Evolutionary conservation across 352 stramenopile genomes (phyloP).

Genomic region (Blastocystis sp.): DNA sequence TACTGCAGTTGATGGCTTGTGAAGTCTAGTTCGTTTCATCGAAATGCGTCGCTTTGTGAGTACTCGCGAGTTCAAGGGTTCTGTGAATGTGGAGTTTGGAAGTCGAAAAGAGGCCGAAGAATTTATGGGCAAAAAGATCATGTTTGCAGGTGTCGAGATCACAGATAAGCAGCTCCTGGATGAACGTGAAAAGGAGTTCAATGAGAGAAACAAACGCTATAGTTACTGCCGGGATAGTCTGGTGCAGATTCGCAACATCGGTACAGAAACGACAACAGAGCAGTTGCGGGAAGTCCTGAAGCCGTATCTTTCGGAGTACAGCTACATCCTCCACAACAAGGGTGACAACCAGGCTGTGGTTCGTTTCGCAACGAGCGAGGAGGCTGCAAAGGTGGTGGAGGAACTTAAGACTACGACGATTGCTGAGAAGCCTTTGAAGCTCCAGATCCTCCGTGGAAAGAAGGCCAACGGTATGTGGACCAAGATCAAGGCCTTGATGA

Average conservation of each 20-base stretch:
- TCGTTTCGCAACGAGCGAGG: slow-evolving; percentile 10
- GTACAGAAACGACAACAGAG: slow-evolving; percentile 10
- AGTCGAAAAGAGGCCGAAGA: slow-evolving; percentile 17
- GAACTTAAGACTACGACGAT: slow-evolving; percentile 37
- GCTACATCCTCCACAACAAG: background rate
- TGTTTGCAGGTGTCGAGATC: slow-evolving; percentile 58
- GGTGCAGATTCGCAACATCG: slow-evolving; percentile 27
- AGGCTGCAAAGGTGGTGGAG: slow-evolving; percentile 16
- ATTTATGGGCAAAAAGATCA: slow-evolving; percentile 54
- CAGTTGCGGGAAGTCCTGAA: slow-evolving; percentile 6
- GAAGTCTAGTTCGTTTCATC: slow-evolving; percentile 43
- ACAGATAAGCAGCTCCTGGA: slow-evolving; percentile 33
- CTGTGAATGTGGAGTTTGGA: slow-evolving; percentile 54
- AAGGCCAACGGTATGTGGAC: slow-evolving; percentile 52
- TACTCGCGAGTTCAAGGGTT: slow-evolving; percentile 54
- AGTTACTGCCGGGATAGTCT: background rate
- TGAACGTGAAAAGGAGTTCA: slow-evolving; percentile 13
- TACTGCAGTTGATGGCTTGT: background rate
- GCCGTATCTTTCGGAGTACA: slow-evolving; percentile 30
- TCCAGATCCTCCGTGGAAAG: slow-evolving; percentile 28
- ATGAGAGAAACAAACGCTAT: slow-evolving; percentile 17
- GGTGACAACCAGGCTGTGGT: slow-evolving; percentile 37
- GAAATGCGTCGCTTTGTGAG: slow-evolving; percentile 52
- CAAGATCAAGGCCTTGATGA: slow-evolving; percentile 45
- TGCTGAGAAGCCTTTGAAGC: slow-evolving; percentile 18